These are phyloP conservation scores for Wallacemonas collosoma DNA, from an alignment of 208 protist genomes.

Conservation along the genomic window DNA sequence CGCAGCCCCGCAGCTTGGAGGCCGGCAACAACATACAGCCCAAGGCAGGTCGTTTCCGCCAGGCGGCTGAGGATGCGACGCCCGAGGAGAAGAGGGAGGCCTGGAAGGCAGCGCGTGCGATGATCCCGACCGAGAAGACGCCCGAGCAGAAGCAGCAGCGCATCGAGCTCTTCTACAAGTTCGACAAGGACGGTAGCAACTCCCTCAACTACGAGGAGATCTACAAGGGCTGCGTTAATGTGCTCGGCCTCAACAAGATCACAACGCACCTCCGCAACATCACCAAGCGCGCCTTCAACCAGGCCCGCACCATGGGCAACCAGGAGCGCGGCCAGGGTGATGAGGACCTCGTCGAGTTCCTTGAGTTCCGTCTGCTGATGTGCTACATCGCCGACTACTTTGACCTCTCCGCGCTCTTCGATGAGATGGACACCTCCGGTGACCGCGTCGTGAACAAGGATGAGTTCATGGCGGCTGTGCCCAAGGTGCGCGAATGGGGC, in stretches of 20 bases:
- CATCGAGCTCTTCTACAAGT: constrained; percentile 53
- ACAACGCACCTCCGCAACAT: constrained; percentile 37
- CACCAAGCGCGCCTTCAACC: constrained; percentile 63
- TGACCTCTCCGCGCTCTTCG: constrained; percentile 81
- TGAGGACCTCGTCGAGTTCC: constrained; percentile 58
- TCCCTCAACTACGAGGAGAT: constrained; percentile 50
- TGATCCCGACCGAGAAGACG: constrained; percentile 33
- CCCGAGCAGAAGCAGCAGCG: constrained; percentile 33
- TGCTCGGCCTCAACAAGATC: constrained; percentile 34
- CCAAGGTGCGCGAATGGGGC: constrained; percentile 65
- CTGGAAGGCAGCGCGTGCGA: constrained; percentile 15
- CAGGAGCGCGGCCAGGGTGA: constrained; percentile 24
- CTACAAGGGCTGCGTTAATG: constrained; percentile 33
- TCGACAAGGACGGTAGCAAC: constrained; percentile 59
- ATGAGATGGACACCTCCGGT: constrained; percentile 77
- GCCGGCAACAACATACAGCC: constrained; percentile 7
- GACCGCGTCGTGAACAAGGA: constrained; percentile 64
- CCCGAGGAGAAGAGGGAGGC: constrained; percentile 2
- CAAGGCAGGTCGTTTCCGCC: constrained; percentile 25
- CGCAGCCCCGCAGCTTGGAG: not conserved
- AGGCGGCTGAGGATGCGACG: constrained; percentile 21
- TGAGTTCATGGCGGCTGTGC: constrained; percentile 67
- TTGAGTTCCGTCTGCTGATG: constrained; percentile 83
- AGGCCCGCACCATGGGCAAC: constrained; percentile 38
- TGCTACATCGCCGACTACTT: constrained; percentile 74